Conservation (phyloP, 2,329 filamentous ascomycete genomes). For the Huntiella moniliformis region DNA sequence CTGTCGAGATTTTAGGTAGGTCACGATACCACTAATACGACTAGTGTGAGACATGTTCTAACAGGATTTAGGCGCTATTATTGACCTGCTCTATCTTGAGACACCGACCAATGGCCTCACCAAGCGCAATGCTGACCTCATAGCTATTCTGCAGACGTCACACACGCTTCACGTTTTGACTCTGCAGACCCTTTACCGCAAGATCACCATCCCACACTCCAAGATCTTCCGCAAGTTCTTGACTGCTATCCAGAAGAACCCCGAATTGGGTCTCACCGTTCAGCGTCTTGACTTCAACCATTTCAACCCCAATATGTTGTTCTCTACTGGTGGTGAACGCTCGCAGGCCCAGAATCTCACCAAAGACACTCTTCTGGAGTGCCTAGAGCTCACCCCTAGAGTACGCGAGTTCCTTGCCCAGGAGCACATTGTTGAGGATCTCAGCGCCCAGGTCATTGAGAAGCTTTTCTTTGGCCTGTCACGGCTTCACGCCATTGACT, state of each 20-base stretch:
- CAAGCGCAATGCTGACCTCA: conserved; percentile 58
- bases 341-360: conserved; percentile 60
- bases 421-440: conserved; percentile 63
- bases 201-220: conserved; percentile 69
- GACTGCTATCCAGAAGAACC: conserved; percentile 45
- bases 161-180: conserved; percentile 54
- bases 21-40: conserved; percentile 12
- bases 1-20: conserved; percentile 53
- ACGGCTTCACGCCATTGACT: conserved; percentile 49
- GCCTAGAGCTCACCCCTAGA: conserved; percentile 51
- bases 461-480: conserved; percentile 53
- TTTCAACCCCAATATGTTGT: conserved; percentile 63
- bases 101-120: conserved; percentile 53
- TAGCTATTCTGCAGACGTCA: conserved; percentile 61
- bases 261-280: conserved; percentile 53
- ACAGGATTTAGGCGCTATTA: conserved; percentile 42
- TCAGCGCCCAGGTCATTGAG: conserved; percentile 46
- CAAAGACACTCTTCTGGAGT: conserved; percentile 50
- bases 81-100: conserved; percentile 55
- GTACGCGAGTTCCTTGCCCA: conserved; percentile 63
- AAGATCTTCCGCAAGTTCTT: conserved; percentile 69
- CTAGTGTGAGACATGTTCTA: conserved; percentile 3
- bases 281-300: conserved; percentile 69
- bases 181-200: conserved; percentile 54
- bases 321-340: conserved; percentile 56